Conservation (phyloP, 768 basidiomycete genomes). For the Strobilomyces dryophilus region DNA sequence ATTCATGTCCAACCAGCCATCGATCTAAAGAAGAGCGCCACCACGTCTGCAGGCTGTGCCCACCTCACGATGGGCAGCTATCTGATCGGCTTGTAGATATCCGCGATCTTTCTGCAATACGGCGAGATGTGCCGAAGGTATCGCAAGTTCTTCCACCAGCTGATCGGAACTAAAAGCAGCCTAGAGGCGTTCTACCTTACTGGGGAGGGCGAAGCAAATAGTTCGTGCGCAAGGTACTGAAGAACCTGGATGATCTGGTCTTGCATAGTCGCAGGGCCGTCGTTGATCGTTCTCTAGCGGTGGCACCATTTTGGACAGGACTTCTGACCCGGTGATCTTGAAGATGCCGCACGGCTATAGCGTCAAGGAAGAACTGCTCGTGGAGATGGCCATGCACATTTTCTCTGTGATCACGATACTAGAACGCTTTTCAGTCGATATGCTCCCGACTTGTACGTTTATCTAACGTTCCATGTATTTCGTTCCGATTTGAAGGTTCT, state of each 20-base stretch:
- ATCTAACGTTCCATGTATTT: not conserved
- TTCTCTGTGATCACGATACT: conserved; percentile 5
- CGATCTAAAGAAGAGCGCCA: conserved; percentile 10
- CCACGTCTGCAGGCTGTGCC: conserved; percentile 6
- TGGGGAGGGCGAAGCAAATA: conserved; percentile 1
- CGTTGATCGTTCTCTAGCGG: too few relatives aligned
- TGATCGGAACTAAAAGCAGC: conserved; percentile 4
- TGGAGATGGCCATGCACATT: conserved; percentile 20
- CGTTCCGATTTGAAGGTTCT: not conserved
- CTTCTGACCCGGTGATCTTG: conserved; percentile 25
- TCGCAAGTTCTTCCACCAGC: conserved; percentile 7
- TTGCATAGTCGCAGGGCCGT: conserved; percentile 2
- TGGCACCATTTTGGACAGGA: too few relatives aligned
- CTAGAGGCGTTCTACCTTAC: conserved; percentile 1
- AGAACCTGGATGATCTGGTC: not conserved
- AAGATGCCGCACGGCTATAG: conserved; percentile 33
- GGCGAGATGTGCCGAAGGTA: conserved; percentile 1
- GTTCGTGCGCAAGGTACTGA: conserved; percentile 5
- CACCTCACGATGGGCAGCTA: conserved; percentile 19
- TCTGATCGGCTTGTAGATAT: conserved; percentile 8
- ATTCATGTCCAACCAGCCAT: conserved; percentile 33
- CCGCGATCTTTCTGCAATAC: conserved; percentile 5
- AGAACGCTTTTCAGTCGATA: conserved; percentile 7
- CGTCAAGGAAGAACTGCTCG: conserved; percentile 27
- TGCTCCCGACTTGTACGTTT: conserved; percentile 5